Base-by-base conservation (phyloP, 78 protist genomes). In the Diacronema lutheri region DNA sequence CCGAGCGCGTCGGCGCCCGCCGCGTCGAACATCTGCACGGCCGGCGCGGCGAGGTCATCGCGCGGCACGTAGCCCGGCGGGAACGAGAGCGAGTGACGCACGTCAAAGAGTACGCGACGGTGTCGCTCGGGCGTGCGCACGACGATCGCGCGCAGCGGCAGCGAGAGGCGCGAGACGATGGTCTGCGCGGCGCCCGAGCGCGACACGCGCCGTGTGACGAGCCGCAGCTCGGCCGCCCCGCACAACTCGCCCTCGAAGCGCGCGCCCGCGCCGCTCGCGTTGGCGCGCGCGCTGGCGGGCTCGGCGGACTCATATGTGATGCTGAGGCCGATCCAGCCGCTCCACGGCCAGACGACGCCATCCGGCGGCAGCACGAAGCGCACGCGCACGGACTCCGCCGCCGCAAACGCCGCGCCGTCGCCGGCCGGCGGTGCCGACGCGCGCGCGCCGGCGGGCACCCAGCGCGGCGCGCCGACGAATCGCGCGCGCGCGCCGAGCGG, bases 61-160 rank as follows among this genome's bases (percentile, higher is more conserved):
- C 94, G 84, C 6, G 99, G 98, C 37, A 96, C 65, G 90, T 78
- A 96, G 10, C 95, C 97, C 4, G 85, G 68, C 21, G 99, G 99
- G 71, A 95, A 97, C 23, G 78, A 73, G 29, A 94, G 74, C 29
- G 44, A 85, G 85, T 96, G 98, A 94, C 93, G 12, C 96, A 40
- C 46, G 94, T 91, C 50, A 94, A 93, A 44, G 90, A 95, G 29
- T 25, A 9, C 1, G 92, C 81, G 9, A 91, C 19, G 20, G 38
- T 7, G 16, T 80, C 90, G 72, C 44, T 13, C 23, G 25, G 62
- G 62, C 25, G 62, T 14, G 25, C 23, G 62, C 50, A 9, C 16
- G 16, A 44, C 50, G n/a, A n/a, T n/a, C n/a, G n/a, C n/a, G n/a
- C n/a, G n/a, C n/a, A n/a, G n/a, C n/a, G n/a, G n/a, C n/a, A n/a